These are phyloP conservation scores for Cylindricascospora bacillispora DNA, from an alignment of 1,139 yeast species.

Conservation along the genomic window DNA sequence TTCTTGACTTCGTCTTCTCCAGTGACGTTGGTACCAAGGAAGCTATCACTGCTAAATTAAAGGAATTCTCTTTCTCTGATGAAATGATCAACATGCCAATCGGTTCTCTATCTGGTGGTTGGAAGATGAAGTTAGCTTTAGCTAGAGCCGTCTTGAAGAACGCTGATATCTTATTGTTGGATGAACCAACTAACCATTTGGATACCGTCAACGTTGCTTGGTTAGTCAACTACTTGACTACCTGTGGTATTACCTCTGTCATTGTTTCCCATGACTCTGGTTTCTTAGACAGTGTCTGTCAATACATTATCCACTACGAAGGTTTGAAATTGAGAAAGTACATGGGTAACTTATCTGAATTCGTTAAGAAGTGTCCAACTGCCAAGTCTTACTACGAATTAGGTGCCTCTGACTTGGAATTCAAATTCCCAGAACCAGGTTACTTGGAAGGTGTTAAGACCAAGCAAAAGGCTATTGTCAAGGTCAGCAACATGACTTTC, in stretches of 20 bases:
- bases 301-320: slow-evolving; percentile 99
- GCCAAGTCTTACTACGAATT: slow-evolving; percentile 98
- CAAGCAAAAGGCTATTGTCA: slow-evolving; percentile 98
- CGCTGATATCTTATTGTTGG: slow-evolving; percentile 95
- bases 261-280: slow-evolving; percentile 99
- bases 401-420: slow-evolving; percentile 94
- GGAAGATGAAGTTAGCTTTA: slow-evolving; percentile 99
- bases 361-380: slow-evolving; percentile 96
- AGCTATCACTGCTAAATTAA: slow-evolving; percentile 58
- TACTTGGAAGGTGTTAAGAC: slow-evolving; percentile 99
- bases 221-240: slow-evolving; percentile 97
- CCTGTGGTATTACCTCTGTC: slow-evolving; percentile 96
- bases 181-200: slow-evolving; percentile 99
- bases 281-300: slow-evolving; percentile 94
- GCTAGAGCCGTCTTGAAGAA: slow-evolving; percentile 98
- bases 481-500: slow-evolving; percentile 93
- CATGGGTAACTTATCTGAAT: slow-evolving; percentile 98
- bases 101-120: slow-evolving; percentile 97
- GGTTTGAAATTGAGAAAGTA: slow-evolving; percentile 99
- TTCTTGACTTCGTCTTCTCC: slow-evolving; percentile 76
- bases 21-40: slow-evolving; percentile 74
- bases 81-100: slow-evolving; percentile 89
- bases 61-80: slow-evolving; percentile 83
- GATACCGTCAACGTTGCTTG: slow-evolving; percentile 98
- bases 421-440: slow-evolving; percentile 99